Evolutionary conservation across 1,284 basidiomycete genomes (phyloP).

Genomic region (Cystobasidium slooffiae): DNA sequence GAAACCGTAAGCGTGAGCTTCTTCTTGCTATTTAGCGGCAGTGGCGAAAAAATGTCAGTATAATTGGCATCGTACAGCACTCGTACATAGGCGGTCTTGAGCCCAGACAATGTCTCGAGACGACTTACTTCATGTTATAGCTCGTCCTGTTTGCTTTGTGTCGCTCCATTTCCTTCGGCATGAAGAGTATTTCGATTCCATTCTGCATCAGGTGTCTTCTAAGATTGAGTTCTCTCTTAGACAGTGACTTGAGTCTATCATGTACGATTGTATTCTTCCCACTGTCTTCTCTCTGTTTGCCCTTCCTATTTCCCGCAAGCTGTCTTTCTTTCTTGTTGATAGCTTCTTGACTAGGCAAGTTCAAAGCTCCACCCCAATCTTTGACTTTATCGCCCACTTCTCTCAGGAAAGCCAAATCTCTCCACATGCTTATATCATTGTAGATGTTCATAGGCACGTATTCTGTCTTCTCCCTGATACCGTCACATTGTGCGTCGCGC

Average conservation of each 20-base stretch:
- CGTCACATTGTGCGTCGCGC: slow-evolving; percentile 15
- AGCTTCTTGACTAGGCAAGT: slow-evolving; percentile 5
- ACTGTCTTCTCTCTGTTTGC: slow-evolving; percentile 27
- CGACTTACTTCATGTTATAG: slow-evolving; percentile 19
- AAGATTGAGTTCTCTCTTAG: slow-evolving; percentile 24
- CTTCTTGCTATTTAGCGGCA: slow-evolving; percentile 12
- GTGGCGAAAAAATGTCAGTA: slow-evolving; percentile 13
- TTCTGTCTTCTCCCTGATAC: slow-evolving; percentile 8
- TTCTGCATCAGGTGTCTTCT: slow-evolving; percentile 10
- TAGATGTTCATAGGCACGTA: slow-evolving; percentile 26
- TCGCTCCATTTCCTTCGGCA: slow-evolving; percentile 32
- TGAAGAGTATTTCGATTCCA: slow-evolving; percentile 37
- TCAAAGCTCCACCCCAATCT: slow-evolving; percentile 24
- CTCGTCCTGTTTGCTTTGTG: slow-evolving; percentile 26
- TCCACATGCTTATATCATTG: slow-evolving; percentile 39
- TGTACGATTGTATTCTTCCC: background rate
- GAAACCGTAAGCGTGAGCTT: slow-evolving; percentile 29
- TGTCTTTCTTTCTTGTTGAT: slow-evolving; percentile 14
- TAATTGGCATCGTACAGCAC: background rate
- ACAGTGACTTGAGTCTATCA: slow-evolving; percentile 24
- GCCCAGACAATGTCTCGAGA: background rate
- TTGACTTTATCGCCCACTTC: slow-evolving; percentile 39
- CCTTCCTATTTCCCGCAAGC: slow-evolving; percentile 16
- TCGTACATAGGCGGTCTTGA: background rate
- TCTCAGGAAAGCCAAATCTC: slow-evolving; percentile 34